Base-by-base conservation (phyloP, 495 filamentous ascomycete genomes). In the Aspergillus olivimuriae region DNA sequence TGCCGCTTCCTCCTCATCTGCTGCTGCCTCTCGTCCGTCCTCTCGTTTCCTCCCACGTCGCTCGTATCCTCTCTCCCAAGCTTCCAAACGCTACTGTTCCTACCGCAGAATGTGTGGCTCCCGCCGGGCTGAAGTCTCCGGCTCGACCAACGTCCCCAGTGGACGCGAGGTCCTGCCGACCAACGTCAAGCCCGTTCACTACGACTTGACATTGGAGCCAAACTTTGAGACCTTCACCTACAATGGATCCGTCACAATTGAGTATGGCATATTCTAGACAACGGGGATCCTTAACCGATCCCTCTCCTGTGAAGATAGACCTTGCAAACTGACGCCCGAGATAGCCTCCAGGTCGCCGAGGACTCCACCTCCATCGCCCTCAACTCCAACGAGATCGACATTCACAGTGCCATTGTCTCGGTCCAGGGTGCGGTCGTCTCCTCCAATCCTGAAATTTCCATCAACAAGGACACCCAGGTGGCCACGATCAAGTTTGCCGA, bases 361-460 rank as follows among this genome's bases (percentile, higher is more conserved):
- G 85, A 92, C 52, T 85, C 87, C 48, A 87, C 73, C 51, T 88
- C 86, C 18, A 82, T 98, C 56, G 81, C 88, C 26, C 78, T 98
- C 49, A 94, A 98, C 63, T 82, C 86, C 40, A 69, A 88, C 50
- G 85, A 96, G 53, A 73, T 98, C 52, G 80, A 91, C 18, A 86
- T 96, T 51, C 81, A 91, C 58, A 80, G 72, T 45, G 85, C 84
- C 49, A 78, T 75, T 34, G 65, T 98, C 53, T 62, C 56, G 11
- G 53, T 63, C 6, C 61, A 68, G 36, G 70, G 68, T n/a, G 40
- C 62, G 4, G 62, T 74, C 23, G 52, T 83, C 38, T 60, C 72
- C 39, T 72, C 75, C 32, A 71, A 70, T 34, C 74, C 76, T 11
- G 62, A 76, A 22, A 47, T 82, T 15, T 57, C 69, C 23, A 62